These are phyloP conservation scores for Ligustrum vulgare DNA, from an alignment of 257 asterid species.

Conservation along the genomic window DNA sequence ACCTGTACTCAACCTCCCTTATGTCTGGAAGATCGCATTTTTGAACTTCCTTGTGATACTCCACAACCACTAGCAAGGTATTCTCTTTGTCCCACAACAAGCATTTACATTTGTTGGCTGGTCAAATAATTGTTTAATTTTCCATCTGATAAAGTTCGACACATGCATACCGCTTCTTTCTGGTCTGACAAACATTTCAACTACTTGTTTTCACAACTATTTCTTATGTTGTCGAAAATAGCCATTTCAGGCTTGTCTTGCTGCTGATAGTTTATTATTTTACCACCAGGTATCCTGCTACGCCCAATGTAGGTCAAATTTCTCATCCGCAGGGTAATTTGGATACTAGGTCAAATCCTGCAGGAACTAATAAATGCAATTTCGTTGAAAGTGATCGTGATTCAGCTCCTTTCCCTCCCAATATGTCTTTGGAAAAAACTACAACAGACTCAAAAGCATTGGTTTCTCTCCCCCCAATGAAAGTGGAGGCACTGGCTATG, in stretches of 20 bases:
- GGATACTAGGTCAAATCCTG: slow-evolving; percentile 36
- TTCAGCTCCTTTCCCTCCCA: slow-evolving; percentile 71
- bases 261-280: slow-evolving; percentile 7
- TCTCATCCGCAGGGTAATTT: slow-evolving; percentile 35
- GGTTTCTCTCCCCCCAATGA: slow-evolving; percentile 48
- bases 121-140: neutral
- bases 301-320: slow-evolving; percentile 34
- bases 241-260: neutral
- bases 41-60: slow-evolving; percentile 42
- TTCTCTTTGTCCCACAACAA: slow-evolving; percentile 4
- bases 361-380: slow-evolving; percentile 49
- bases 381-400: slow-evolving; percentile 75
- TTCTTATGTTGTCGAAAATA: neutral
- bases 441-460: slow-evolving; percentile 66
- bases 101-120: slow-evolving; percentile 11
- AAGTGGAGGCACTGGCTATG: slow-evolving; percentile 53
- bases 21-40: slow-evolving; percentile 46
- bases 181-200: neutral
- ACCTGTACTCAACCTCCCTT: slow-evolving; percentile 42
- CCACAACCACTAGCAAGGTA: slow-evolving; percentile 78
- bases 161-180: neutral
- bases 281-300: slow-evolving; percentile 51
- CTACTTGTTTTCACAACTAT: neutral
- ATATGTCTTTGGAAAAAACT: slow-evolving; percentile 47
- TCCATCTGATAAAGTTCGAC: too few relatives aligned